phyloP scores from a whole-genome alignment of 208 protist genomes.

The Leishmania lainsoni region DNA sequence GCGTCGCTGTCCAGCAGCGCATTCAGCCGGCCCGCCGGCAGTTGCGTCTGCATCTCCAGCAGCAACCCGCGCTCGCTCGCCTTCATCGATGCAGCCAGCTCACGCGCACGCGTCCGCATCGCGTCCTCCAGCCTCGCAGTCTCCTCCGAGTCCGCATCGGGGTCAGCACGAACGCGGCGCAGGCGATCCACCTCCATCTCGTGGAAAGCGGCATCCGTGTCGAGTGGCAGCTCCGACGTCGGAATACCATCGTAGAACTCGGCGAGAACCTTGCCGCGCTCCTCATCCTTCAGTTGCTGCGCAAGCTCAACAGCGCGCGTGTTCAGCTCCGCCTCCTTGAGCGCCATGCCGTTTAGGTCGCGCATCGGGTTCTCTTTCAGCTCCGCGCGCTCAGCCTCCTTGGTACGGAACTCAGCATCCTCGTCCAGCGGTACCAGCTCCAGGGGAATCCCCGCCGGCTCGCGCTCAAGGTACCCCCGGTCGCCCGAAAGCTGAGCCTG shows the following conservation, averaged over 20 bases:
- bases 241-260: slow-evolving; percentile 37
- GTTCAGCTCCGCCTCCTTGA: too few species aligned
- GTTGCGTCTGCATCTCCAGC: too few species aligned
- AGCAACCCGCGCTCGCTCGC: slow-evolving; percentile 27
- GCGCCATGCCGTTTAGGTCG: too few species aligned
- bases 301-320: too few species aligned
- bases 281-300: slow-evolving; percentile 10
- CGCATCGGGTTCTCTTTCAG: neutral
- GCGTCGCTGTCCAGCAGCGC: slow-evolving; percentile 41
- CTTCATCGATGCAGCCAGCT: slow-evolving; percentile 34
- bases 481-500: slow-evolving; percentile 32
- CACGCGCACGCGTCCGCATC: slow-evolving; percentile 40
- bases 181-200: slow-evolving; percentile 45
- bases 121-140: slow-evolving; percentile 42
- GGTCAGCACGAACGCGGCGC: slow-evolving; percentile 24
- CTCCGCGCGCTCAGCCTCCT: slow-evolving; percentile 26
- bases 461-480: neutral
- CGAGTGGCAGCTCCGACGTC: neutral
- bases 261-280: slow-evolving; percentile 57
- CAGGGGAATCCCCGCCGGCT: neutral
- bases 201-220: slow-evolving; percentile 23
- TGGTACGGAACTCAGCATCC: slow-evolving; percentile 50
- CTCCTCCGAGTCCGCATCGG: slow-evolving; percentile 1
- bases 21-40: neutral
- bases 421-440: slow-evolving; percentile 27